A percentile compares a stretch with the other conserved stretches of the same genome.
Conservation (phyloP, 176 grass and related monocot species). For the Paspalum vaginatum region DNA sequence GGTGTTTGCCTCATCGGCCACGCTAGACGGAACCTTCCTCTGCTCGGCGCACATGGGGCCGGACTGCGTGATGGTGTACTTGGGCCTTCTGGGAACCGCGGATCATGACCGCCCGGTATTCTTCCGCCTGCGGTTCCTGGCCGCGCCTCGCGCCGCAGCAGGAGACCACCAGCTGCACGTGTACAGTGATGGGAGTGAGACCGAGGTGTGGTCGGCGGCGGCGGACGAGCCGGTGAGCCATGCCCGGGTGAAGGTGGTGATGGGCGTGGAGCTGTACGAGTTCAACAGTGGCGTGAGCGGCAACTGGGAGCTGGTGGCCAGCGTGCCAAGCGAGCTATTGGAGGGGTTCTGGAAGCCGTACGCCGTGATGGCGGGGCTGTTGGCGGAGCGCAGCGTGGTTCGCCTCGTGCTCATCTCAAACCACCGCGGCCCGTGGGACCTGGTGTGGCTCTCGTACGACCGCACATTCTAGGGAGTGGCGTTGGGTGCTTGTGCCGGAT, state of each 20-base stretch:
- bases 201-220: slow-evolving; percentile 62
- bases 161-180: slow-evolving; percentile 66
- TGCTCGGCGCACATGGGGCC: slow-evolving; percentile 58
- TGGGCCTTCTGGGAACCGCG: not conserved
- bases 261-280: slow-evolving; percentile 76
- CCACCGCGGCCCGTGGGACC: slow-evolving; percentile 77
- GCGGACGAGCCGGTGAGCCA: slow-evolving; percentile 55
- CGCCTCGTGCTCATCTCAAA: slow-evolving; percentile 89
- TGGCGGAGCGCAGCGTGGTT: slow-evolving; percentile 81
- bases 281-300: slow-evolving; percentile 40
- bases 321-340: slow-evolving; percentile 55
- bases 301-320: slow-evolving; percentile 75
- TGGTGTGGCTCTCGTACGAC: slow-evolving; percentile 88
- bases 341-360: slow-evolving; percentile 73
- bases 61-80: slow-evolving; percentile 74
- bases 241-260: slow-evolving; percentile 57
- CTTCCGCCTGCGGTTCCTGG: slow-evolving; percentile 73
- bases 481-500: slow-evolving; percentile 90
- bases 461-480: slow-evolving; percentile 49
- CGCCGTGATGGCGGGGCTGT: slow-evolving; percentile 79
- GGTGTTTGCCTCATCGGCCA: not conserved
- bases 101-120: slow-evolving; percentile 44
- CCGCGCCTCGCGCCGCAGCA: not conserved
- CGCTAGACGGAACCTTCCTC: slow-evolving; percentile 53
- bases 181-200: slow-evolving; percentile 82